Evolutionary conservation across 225 moss, liverwort and hornwort species (phyloP), one percentile per base, ranked within the genome.

Genomic region (Climacium dendroides): DNA sequence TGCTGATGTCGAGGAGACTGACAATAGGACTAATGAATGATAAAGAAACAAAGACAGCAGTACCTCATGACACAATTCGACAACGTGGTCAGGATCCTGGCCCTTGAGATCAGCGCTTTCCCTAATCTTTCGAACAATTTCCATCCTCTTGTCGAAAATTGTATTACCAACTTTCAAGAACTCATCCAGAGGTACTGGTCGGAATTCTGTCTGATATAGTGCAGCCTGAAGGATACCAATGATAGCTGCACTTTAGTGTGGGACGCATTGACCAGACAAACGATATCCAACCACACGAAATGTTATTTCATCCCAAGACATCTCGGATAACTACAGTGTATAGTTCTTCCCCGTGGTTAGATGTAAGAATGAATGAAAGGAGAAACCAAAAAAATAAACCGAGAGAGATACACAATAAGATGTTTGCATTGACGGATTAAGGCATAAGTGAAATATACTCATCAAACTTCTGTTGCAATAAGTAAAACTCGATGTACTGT

Each of bases 61-160:
- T 91, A 98, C 98, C 97, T 99, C 97, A 85, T 96, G 90, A 83
- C 98, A 99, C 72, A 99, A 93, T 88, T 99, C 97, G 77, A 97
- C 94, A 81, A 99, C 93, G 84, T 99, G 97, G 77, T 99, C 98
- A 87, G 96, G 97, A 88, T 99, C 98, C 87, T 96, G 95, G 88
- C 98, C 98, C 76, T 92, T 89, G 80, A 94, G 91, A 77, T 99
- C 95, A 91, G 97, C 95, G 73, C 87, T 94, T 81, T 94, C 95
- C 81, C 95, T 96, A 70, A 99, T 90, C 80, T 89, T 92, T 81
- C 98, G 91, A 64, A 91, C 93, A 83, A 92, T 87, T 87, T 97
- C 96, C 98, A 96, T 97, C 80, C 90, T 94, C 86, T 94, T 95
- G 89, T 94, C 94, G 89, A 94, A 97, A 65, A 99, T 89, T 29